A percentile compares a stretch with the other conserved stretches of the same genome.
Evolutionary conservation across 176 grass and related monocot species (phyloP).

Genomic region (Rhipidocladum racemiflorum): DNA sequence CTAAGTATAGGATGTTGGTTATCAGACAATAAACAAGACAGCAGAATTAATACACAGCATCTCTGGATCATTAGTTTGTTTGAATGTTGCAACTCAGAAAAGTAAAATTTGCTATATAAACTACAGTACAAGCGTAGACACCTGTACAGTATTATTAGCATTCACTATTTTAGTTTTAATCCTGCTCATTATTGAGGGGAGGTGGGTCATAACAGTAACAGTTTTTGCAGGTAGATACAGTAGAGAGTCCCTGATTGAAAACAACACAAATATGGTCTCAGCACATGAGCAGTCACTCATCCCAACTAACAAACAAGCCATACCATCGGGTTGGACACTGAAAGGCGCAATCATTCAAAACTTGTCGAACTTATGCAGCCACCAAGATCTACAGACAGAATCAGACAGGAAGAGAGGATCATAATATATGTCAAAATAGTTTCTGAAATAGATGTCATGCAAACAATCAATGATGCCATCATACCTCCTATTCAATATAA

Average conservation of each 20-base stretch:
- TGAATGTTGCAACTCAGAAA: neutral
- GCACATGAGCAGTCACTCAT: neutral
- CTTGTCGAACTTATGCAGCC: slow-evolving; percentile 15
- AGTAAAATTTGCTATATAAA: neutral
- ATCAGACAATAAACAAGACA: no score
- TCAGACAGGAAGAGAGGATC: neutral
- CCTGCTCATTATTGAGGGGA: neutral
- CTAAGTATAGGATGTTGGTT: no score
- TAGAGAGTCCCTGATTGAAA: neutral
- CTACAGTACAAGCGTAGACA: neutral
- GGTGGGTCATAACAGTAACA: neutral
- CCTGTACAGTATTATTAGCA: neutral
- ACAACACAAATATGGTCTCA: neutral
- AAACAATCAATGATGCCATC: neutral
- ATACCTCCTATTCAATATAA: neutral
- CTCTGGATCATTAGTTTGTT: neutral
- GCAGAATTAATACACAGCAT: no score
- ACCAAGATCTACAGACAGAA: neutral
- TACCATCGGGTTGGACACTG: neutral
- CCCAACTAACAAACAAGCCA: neutral
- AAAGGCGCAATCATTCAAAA: slow-evolving; percentile 7
- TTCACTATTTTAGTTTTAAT: neutral
- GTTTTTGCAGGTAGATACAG: neutral
- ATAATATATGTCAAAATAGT: neutral
- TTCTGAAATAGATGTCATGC: neutral